A percentile compares a stretch with the other conserved stretches of the same genome.
These are phyloP conservation scores for Aspergillus neoniger DNA, from an alignment of 2,329 filamentous ascomycete species.

Conservation along the genomic window DNA sequence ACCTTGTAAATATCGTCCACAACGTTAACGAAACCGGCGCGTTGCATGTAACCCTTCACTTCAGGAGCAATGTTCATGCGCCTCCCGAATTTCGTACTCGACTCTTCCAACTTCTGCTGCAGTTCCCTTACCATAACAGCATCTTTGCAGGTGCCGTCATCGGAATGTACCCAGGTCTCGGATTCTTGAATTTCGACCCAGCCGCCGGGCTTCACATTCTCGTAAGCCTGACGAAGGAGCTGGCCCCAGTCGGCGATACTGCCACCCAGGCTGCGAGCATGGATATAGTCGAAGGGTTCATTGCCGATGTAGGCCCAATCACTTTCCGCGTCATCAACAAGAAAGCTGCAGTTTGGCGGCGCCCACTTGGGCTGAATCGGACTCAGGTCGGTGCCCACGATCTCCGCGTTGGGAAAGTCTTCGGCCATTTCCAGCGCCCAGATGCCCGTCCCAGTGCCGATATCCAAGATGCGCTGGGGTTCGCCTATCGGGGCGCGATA, in stretches of 20 bases:
- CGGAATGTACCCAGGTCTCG: conserved; percentile 30
- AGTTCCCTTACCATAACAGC: conserved; percentile 32
- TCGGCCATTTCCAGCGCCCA: conserved; percentile 50
- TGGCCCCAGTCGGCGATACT: conserved; percentile 39
- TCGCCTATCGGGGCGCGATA: conserved; percentile 40
- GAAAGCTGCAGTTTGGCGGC: conserved; percentile 54
- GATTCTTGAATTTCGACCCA: conserved; percentile 43
- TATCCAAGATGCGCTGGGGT: conserved; percentile 33
- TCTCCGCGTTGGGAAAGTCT: conserved; percentile 36
- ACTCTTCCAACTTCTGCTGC: conserved; percentile 31
- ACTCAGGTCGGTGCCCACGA: conserved; percentile 39
- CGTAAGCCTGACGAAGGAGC: conserved; percentile 34
- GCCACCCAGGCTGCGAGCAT: conserved; percentile 39
- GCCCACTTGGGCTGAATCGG: conserved; percentile 43
- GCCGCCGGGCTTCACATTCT: conserved; percentile 37
- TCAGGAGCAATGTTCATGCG: conserved; percentile 36
- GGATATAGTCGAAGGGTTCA: conserved; percentile 44
- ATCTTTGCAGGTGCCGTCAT: conserved; percentile 33
- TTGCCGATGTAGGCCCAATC: conserved; percentile 44
- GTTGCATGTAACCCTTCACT: conserved; percentile 30
- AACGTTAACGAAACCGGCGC: conserved; percentile 36
- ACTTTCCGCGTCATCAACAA: conserved; percentile 48
- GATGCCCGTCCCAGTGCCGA: conserved; percentile 37
- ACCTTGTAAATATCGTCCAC: conserved; percentile 41
- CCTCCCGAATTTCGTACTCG: conserved; percentile 38